Percentiles rank a stretch among this genome's conserved stretches.
These are phyloP conservation scores for Vitis hybrid DNA, from an alignment of 177 flowering plant species.

Conservation along the genomic window DNA sequence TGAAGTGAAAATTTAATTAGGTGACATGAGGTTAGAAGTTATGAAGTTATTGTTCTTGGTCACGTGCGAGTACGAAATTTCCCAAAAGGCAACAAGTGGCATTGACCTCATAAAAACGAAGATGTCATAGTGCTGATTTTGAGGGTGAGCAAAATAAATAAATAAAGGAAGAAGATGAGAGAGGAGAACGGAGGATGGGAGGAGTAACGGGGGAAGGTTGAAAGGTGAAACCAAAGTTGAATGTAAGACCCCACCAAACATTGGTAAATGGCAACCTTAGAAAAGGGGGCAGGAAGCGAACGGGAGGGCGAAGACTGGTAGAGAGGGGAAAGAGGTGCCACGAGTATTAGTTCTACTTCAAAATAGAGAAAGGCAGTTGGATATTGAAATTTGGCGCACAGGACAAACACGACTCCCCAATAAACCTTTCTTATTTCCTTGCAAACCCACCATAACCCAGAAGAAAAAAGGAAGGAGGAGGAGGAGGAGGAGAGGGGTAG, in stretches of 20 bases:
- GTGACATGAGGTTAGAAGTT: neutral
- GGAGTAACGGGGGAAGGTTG: neutral
- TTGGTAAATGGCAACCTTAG: too few relatives aligned
- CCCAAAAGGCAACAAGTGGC: neutral
- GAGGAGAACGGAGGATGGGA: neutral
- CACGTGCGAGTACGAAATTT: neutral
- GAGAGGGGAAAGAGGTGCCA: neutral
- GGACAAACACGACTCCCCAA: too few relatives aligned
- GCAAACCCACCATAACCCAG: neutral
- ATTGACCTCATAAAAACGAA: neutral
- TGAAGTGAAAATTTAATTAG: too few relatives aligned
- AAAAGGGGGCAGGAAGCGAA: neutral
- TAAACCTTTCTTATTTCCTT: too few relatives aligned
- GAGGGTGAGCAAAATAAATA: neutral
- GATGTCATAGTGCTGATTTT: neutral
- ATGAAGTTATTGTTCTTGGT: neutral
- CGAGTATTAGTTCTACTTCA: too few relatives aligned
- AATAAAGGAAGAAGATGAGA: neutral
- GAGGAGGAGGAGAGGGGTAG: neutral
- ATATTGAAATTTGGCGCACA: too few relatives aligned
- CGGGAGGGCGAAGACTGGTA: slow-evolving; percentile 1
- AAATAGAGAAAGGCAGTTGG: too few relatives aligned
- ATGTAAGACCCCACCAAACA: too few relatives aligned
- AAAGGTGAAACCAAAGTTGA: neutral
- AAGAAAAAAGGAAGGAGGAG: neutral